Evolutionary conservation across 345 rosid species (phyloP), one percentile per base, ranked within the genome.

Genomic region (Lepidium africanum): DNA sequence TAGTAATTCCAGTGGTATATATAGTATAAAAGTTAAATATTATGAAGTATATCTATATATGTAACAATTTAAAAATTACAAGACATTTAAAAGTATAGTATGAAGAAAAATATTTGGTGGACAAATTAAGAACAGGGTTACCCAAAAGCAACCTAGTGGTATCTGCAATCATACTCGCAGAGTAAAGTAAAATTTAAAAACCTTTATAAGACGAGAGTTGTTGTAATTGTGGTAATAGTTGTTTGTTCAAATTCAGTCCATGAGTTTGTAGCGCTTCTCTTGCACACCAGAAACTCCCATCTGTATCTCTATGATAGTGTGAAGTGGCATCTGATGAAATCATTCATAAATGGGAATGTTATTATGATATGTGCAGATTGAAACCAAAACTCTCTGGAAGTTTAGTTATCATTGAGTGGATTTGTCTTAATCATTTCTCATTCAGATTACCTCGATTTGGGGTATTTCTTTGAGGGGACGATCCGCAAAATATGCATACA

Each of bases 201-300:
- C 32, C 40, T 71, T 53, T 35, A n/a, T n/a, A 56, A 16, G 39
- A 56, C 3, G 42, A 55, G 40, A 15, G 12, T 45, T n/a, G 69
- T 45, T n/a, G 69, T 13, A 30, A 56, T 7, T 39, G 17, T 9
- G 3, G 67, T 33, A 17, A 35, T 7, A 9, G 50, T 58, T 58
- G 17, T 32, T 58, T 58, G 17, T 32, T 9, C 10, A 36, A 9
- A 9, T 36, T 81, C 79, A 94, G 77, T 95, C 96, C 99, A 95
- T 95, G 82, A 95, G 97, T 71, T 91, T 91, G 80, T 95, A 91
- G 65, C 97, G 79, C 80, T 95, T 95, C 87, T 95, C 99, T 72
- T 95, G 97, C 59, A 95, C 96, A 3, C 99, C 99, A 0, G 99
- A 80, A 49, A 95, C 99, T 66, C 99, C 99, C 99, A 95, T 95